Conservation (phyloP, 2,329 filamentous ascomycete species). For the Pseudogymnoascus verrucosus region DNA sequence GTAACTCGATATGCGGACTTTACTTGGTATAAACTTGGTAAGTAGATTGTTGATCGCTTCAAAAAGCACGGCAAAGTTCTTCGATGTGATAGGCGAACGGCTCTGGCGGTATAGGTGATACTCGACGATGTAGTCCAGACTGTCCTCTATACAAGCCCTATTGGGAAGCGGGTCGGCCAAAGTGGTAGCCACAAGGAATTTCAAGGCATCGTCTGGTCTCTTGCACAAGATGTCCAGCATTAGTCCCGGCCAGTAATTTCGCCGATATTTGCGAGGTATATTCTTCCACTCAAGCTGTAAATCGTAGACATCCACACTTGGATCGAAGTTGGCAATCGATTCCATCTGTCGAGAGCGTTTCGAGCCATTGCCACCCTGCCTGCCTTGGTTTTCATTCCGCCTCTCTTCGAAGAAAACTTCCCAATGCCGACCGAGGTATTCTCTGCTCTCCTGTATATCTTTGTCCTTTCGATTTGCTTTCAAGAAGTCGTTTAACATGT, state of each 20-base stretch:
- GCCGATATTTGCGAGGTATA: neutral
- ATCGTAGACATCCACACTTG: neutral
- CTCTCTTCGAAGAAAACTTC: neutral
- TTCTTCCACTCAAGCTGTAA: neutral
- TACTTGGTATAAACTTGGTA: neutral
- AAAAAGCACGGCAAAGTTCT: neutral
- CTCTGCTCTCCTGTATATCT: neutral
- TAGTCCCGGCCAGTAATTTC: constrained; percentile 17
- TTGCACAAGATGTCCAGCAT: constrained; percentile 16
- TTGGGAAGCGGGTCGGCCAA: constrained; percentile 19
- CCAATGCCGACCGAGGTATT: neutral
- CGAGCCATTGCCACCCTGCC: neutral
- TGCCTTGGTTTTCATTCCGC: neutral
- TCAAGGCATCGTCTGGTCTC: constrained; percentile 17
- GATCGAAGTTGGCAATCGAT: neutral
- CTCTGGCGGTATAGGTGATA: constrained; percentile 12
- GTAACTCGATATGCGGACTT: neutral
- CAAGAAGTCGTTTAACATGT: neutral
- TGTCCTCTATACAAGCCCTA: constrained; percentile 16
- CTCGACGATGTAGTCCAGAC: constrained; percentile 20
- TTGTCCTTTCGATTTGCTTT: neutral
- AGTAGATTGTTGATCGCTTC: neutral
- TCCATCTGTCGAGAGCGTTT: neutral
- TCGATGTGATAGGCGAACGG: neutral
- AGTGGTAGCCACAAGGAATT: constrained; percentile 20